phyloP scores from a whole-genome alignment of 345 rosid genomes.

The Melaleuca alternifolia region DNA sequence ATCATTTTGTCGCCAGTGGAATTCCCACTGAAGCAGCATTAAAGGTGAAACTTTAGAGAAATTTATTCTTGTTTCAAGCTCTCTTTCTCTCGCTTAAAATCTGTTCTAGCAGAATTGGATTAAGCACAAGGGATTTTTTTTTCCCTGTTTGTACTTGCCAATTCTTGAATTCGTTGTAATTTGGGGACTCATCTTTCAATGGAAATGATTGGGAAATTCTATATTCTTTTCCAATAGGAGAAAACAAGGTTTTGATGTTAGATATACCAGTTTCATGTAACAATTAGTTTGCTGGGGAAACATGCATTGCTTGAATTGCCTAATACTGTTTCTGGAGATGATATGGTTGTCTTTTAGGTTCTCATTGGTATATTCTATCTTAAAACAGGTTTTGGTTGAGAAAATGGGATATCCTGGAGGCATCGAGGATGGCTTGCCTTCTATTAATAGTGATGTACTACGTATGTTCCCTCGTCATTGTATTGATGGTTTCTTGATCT shows the following conservation, averaged over 20 bases:
- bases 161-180: not conserved
- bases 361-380: not conserved
- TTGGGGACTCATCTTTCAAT: not conserved
- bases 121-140: not conserved
- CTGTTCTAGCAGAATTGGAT: not conserved
- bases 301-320: not conserved
- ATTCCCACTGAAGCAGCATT: constrained; percentile 98
- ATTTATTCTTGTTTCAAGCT: not conserved
- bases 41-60: constrained; percentile 38
- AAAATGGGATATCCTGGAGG: constrained; percentile 85
- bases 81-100: not conserved
- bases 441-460: constrained; percentile 24
- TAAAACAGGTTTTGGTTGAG: constrained; percentile 74
- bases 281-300: not conserved
- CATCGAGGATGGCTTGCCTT: constrained; percentile 20
- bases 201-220: not conserved
- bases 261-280: not conserved
- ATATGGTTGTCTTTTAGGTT: not conserved
- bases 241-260: not conserved
- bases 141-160: not conserved
- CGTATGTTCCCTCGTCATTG: constrained; percentile 27
- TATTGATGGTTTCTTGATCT: not conserved
- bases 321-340: not conserved
- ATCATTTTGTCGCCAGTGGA: constrained; percentile 57
- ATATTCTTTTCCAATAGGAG: not conserved